phyloP scores from a whole-genome alignment of 2,329 filamentous ascomycete species.

The Coniochaeta sp. region DNA sequence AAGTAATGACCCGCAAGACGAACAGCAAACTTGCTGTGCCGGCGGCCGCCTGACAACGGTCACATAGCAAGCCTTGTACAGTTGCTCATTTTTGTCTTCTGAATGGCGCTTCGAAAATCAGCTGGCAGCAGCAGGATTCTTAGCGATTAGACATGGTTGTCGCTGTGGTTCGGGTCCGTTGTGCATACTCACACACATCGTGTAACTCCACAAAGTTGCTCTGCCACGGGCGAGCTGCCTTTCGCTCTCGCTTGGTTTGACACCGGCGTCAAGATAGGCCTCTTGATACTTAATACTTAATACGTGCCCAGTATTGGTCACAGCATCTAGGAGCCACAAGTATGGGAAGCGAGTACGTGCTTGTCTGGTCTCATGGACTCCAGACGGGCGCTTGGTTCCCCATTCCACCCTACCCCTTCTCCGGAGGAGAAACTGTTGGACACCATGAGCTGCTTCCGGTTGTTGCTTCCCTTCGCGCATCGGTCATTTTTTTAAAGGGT shows the following conservation, averaged over 20 bases:
- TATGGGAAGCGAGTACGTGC: not conserved
- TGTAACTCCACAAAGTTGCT: not conserved
- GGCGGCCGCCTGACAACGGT: not conserved
- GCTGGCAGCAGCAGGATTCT: not conserved
- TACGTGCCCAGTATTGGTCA: not conserved
- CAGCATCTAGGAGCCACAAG: not conserved
- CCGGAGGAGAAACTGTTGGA: not conserved
- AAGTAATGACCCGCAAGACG: slow-evolving; percentile 66
- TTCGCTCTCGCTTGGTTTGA: not conserved
- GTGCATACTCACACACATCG: not conserved
- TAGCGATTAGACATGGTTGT: not conserved
- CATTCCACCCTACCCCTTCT: no score
- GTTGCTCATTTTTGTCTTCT: not conserved
- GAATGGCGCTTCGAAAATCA: not conserved
- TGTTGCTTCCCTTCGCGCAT: not conserved
- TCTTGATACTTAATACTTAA: not conserved
- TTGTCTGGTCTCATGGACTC: not conserved
- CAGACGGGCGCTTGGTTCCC: not conserved
- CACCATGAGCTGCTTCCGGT: not conserved
- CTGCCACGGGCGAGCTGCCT: not conserved
- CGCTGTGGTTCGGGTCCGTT: not conserved
- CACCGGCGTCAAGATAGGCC: not conserved
- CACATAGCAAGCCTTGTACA: not conserved
- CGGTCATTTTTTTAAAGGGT: no score
- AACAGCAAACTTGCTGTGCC: slow-evolving; percentile 29